Percentiles rank a stretch among this genome's conserved stretches.
Evolutionary conservation across 2,329 filamentous ascomycete species (phyloP).

Genomic region (Balansia obtecta): DNA sequence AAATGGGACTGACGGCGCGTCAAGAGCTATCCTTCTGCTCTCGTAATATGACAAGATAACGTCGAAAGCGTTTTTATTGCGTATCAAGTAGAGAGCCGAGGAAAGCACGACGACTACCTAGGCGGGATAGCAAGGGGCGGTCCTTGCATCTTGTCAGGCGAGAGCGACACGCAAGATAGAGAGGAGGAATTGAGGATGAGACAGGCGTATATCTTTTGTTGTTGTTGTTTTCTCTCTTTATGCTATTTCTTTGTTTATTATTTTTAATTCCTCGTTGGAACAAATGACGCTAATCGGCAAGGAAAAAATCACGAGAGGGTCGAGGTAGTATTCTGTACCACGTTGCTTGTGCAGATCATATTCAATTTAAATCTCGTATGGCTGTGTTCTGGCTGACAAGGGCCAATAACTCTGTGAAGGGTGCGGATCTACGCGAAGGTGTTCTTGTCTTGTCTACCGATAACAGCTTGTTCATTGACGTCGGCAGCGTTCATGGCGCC

Average conservation of each 20-base stretch:
- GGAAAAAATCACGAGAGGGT: neutral
- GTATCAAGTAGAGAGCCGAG: neutral
- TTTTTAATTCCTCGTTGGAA: neutral
- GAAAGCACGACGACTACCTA: constrained; percentile 5
- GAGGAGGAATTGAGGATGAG: neutral
- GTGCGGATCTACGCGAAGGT: neutral
- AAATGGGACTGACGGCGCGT: neutral
- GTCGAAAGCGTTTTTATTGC: too few species aligned
- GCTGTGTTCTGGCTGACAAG: neutral
- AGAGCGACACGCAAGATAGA: neutral
- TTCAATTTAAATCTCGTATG: neutral
- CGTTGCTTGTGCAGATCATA: neutral
- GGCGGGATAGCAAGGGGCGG: neutral
- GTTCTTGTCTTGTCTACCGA: too few species aligned
- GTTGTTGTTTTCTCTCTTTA: neutral
- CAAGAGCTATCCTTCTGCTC: neutral
- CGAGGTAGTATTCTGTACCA: neutral
- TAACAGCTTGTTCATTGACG: neutral
- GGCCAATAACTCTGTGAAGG: neutral
- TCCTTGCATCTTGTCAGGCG: constrained; percentile 5
- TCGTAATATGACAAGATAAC: too few species aligned
- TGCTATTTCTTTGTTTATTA: neutral
- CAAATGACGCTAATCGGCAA: too few species aligned
- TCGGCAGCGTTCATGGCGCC: neutral
- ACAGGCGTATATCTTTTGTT: neutral